Evolutionary conservation across 441 rosid genomes (phyloP).

Genomic region (Heliophila coronopifolia): DNA sequence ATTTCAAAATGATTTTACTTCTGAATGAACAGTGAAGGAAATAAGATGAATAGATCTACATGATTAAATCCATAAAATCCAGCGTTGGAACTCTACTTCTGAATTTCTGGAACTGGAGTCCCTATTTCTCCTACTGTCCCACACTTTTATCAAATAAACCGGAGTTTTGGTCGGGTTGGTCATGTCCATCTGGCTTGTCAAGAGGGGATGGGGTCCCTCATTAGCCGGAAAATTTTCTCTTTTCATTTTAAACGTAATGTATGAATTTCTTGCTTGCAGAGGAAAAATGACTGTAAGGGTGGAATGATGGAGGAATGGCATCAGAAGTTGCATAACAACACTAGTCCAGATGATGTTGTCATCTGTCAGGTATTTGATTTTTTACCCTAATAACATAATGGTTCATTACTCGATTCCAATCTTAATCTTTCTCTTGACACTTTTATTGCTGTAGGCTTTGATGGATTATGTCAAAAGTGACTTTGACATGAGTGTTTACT

Average conservation of each 20-base stretch:
- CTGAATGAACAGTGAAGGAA: constrained; percentile 60
- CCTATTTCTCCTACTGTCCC: not conserved
- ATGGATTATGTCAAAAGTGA: constrained; percentile 72
- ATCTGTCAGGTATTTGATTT: constrained; percentile 77
- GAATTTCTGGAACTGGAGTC: not conserved
- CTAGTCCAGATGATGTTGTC: constrained; percentile 96
- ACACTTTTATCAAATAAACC: constrained; percentile 1
- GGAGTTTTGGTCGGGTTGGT: constrained; percentile 5
- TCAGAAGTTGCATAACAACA: constrained; percentile 97
- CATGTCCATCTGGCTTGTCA: constrained; percentile 8
- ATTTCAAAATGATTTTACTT: constrained; percentile 11
- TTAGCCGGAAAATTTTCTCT: constrained; percentile 4
- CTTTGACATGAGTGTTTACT: constrained; percentile 75
- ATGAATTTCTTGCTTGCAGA: constrained; percentile 42
- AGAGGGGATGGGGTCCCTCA: not conserved
- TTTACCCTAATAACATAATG: too few species aligned
- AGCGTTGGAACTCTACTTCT: not conserved
- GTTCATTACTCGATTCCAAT: constrained; percentile 8
- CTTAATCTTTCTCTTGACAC: constrained; percentile 14
- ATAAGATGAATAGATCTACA: constrained; percentile 31
- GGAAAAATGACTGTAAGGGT: constrained; percentile 95
- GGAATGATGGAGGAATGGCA: constrained; percentile 99
- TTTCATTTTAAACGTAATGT: constrained; percentile 18
- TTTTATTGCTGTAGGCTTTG: constrained; percentile 60
- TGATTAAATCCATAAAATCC: not conserved